Conservation (phyloP, 257 asterid genomes). For the Nicotiana tomentosiformis region DNA sequence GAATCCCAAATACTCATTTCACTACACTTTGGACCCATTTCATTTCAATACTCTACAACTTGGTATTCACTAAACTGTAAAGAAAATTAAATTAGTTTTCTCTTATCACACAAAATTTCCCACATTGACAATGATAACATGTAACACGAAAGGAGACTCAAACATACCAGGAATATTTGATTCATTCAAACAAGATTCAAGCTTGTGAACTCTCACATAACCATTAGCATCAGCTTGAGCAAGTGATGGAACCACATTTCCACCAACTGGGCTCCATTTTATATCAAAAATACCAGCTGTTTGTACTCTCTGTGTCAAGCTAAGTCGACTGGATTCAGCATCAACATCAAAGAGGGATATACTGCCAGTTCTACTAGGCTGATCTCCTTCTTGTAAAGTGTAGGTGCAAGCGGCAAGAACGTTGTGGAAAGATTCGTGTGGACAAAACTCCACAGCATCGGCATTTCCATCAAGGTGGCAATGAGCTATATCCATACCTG, state of each 20-base stretch:
- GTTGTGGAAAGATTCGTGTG: slow-evolving; percentile 47
- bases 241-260: slow-evolving; percentile 48
- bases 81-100: neutral
- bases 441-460: slow-evolving; percentile 94
- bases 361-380: slow-evolving; percentile 69
- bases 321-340: slow-evolving; percentile 32
- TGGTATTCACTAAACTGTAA: neutral
- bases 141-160: neutral
- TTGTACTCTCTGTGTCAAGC: slow-evolving; percentile 43
- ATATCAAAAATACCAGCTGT: slow-evolving; percentile 84
- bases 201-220: slow-evolving; percentile 46
- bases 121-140: neutral
- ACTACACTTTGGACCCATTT: neutral
- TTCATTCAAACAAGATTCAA: slow-evolving; percentile 31
- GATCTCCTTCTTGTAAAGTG: slow-evolving; percentile 70
- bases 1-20: neutral
- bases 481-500: slow-evolving; percentile 61
- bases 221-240: slow-evolving; percentile 99
- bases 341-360: slow-evolving; percentile 70
- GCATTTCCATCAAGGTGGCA: slow-evolving; percentile 74
- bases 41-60: neutral
- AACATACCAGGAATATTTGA: slow-evolving; percentile 35
- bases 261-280: slow-evolving; percentile 63
- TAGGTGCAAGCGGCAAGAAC: slow-evolving; percentile 91
- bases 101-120: neutral